phyloP scores from a whole-genome alignment of 495 filamentous ascomycete species.

The Copromyces sp. region DNA sequence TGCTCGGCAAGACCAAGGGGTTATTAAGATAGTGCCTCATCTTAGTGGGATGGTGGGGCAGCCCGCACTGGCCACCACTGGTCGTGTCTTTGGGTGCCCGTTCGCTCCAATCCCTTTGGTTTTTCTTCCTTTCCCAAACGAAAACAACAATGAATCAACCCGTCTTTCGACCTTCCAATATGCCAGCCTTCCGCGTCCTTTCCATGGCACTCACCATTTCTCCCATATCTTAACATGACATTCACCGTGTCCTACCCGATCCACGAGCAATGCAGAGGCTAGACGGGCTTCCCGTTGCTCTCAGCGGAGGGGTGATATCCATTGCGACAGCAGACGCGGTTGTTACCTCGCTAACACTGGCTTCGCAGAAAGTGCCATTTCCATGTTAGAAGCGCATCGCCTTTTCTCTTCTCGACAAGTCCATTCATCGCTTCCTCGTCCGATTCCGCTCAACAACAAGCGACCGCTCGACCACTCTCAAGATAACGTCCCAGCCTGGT shows the following conservation, averaged over 20 bases:
- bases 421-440: background rate
- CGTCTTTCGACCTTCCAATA: background rate
- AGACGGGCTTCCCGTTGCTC: background rate
- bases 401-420: background rate
- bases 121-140: background rate
- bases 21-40: background rate
- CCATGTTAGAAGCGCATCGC: background rate
- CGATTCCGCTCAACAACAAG: background rate
- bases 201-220: background rate
- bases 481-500: background rate
- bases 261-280: fast-evolving
- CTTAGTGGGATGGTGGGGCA: background rate
- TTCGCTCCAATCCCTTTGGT: background rate
- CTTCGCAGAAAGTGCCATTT: fast-evolving
- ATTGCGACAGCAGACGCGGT: background rate
- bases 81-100: background rate
- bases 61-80: background rate
- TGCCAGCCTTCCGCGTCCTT: background rate
- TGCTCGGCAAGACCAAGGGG: background rate
- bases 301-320: background rate
- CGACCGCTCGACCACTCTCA: background rate
- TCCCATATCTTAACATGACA: background rate
- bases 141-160: background rate
- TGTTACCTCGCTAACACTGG: fast-evolving
- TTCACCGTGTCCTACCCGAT: background rate